Percentiles rank a stretch among this genome's conserved stretches.
Conservation (phyloP, 371 early-diverging fungal species). For the Mucor irregularis region DNA sequence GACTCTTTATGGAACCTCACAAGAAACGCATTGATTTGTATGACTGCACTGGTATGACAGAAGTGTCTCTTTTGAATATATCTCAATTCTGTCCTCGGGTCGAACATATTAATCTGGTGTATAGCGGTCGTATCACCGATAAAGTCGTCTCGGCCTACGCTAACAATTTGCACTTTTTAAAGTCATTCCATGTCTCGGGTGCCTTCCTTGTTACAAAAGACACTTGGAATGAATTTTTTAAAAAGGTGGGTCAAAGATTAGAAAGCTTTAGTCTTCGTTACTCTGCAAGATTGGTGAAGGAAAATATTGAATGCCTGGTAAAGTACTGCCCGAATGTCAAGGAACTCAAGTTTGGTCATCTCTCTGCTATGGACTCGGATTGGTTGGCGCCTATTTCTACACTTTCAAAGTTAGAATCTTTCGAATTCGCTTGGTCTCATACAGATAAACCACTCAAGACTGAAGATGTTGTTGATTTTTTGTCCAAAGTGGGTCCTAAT, state of each 20-base stretch:
- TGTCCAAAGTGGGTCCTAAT: slow-evolving; percentile 8
- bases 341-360: slow-evolving; percentile 57
- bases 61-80: slow-evolving; percentile 56
- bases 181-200: slow-evolving; percentile 68
- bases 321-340: slow-evolving; percentile 56
- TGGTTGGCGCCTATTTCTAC: slow-evolving; percentile 41
- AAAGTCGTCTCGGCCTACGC: slow-evolving; percentile 50
- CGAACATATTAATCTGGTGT: slow-evolving; percentile 59
- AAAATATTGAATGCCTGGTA: slow-evolving; percentile 56
- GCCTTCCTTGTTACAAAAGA: slow-evolving; percentile 67
- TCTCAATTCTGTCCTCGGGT: slow-evolving; percentile 67
- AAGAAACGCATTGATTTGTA: slow-evolving; percentile 62
- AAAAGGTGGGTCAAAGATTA: slow-evolving; percentile 49
- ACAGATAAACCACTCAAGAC: slow-evolving; percentile 7
- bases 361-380: slow-evolving; percentile 54
- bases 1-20: slow-evolving; percentile 72
- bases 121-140: slow-evolving; percentile 80
- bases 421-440: slow-evolving; percentile 55
- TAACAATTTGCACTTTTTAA: slow-evolving; percentile 47
- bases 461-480: slow-evolving; percentile 6
- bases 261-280: slow-evolving; percentile 59
- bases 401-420: slow-evolving; percentile 39
- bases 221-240: slow-evolving; percentile 66
- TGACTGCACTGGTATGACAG: slow-evolving; percentile 78
- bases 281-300: slow-evolving; percentile 59